Evolutionary conservation across 257 asterid species (phyloP), one percentile per base, ranked within the genome.

Genomic region (Salvia hispanica): DNA sequence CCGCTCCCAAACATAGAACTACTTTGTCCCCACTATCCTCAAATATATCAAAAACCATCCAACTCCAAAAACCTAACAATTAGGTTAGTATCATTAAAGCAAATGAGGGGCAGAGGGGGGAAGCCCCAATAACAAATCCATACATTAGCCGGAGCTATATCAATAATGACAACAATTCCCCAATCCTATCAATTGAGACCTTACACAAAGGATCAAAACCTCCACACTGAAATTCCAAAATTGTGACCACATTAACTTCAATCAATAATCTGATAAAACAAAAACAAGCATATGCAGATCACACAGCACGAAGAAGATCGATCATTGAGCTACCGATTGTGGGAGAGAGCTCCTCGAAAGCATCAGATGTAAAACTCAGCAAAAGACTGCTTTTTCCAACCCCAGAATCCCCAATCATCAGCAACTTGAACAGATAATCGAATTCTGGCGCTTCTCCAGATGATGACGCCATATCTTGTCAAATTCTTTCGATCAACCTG

Each of bases 401-500:
- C 53, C 98, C 98, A 55, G 98, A 92, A 81, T 92, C 96, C 18
- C 96, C 96, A n/a, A 92, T 80, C 84, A 83, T 62, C 67, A 83
- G 63, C 78, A 83, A 31, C 86, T 83, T 83, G 65, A 83, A 83
- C 82, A 83, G 51, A 73, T 76, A 87, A 74, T 83, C 88, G 55
- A 80, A 83, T 69, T 83, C 88, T 5, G 83, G 73, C 61, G 69
- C 77, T 45, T 82, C 51, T 37, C 81, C 77, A 14, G 81, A 74
- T 13, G 85, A 74, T 21, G 85, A 71, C 66, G 77, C 85, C 88
- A 83, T 83, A 13, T 14, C 54, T n/a, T 15, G 56, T 34, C 43
- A 14, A 56, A 48, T 39, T 47, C 39, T 31, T 7, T 6, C 71
- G 16, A 66, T 9, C 58, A 66, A 78, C 70, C 77, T 67, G 66